Evolutionary conservation across 805 yeast genomes (phyloP).

Genomic region (Metschnikowia proteae): DNA sequence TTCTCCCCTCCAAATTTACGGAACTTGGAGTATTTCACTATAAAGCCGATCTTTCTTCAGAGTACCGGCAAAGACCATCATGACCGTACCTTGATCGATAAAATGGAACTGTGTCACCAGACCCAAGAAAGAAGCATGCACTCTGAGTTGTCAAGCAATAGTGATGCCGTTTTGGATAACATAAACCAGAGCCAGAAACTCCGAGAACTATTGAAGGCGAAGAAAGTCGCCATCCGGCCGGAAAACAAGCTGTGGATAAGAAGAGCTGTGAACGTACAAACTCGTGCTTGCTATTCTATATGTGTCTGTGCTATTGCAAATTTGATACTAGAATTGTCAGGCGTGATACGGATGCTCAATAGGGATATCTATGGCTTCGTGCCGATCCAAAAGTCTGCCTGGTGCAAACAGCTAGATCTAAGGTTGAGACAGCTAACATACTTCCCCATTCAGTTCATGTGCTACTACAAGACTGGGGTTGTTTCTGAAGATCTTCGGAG

Average conservation of each 20-base stretch:
- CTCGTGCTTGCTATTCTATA: background rate
- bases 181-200: conserved; percentile 28
- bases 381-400: conserved; percentile 48
- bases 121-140: background rate
- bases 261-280: conserved; percentile 6
- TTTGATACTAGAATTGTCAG: background rate
- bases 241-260: background rate
- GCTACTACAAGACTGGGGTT: conserved; percentile 43
- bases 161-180: conserved; percentile 30
- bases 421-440: conserved; percentile 71
- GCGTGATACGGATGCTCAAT: conserved; percentile 27
- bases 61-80: conserved; percentile 27
- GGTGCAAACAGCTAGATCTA: conserved; percentile 75
- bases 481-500: conserved; percentile 36
- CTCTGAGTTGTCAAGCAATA: conserved; percentile 19
- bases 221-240: background rate
- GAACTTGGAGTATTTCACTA: conserved; percentile 72
- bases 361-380: conserved; percentile 19
- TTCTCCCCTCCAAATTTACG: conserved; percentile 70
- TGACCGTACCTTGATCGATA: conserved; percentile 1
- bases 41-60: conserved; percentile 67
- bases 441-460: conserved; percentile 74
- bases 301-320: background rate
- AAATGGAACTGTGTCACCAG: conserved; percentile 5
- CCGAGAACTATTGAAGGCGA: background rate